Evolutionary conservation across 768 basidiomycete genomes (phyloP), one percentile per base, ranked within the genome.

Genomic region (Trametes sanguinea): DNA sequence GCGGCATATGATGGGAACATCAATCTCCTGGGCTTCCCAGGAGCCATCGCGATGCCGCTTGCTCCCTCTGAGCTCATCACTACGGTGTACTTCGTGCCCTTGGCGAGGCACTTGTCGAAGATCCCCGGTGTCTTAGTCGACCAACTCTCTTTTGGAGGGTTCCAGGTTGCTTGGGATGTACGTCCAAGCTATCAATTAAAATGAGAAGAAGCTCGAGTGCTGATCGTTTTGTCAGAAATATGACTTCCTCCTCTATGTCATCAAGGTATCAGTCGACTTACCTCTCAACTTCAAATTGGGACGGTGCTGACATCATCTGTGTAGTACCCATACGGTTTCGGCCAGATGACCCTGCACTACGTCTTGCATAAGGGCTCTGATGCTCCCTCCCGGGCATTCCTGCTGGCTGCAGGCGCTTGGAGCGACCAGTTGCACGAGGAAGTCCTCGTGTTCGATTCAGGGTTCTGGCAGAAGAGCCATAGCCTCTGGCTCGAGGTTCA

Each of bases 371-470:
- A 89, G 53, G 88, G 87, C 7, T 69, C 81, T 0, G 81, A 86
- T 54, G 81, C 83, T 9, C 77, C 76, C 2, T 72, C 78, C 9
- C 80, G 84, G 13, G 72, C 80, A 3, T 76, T 90, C 10, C 71
- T 92, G 7, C 69, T 86, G 13, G 75, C 80, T 4, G 76, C 78
- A 3, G 88, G 86, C 1, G 70, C 81, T 27, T 87, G 80, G 75
- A 60, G 74, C 4, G 73, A 86, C 48, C 77, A 80, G 35, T 73
- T 85, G 10, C 87, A 90, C 55, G 74, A 87, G 3, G 89, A 92
- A 65, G 82, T 94, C 56, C 88, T 89, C 82, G 88, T 94, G 4
- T 94, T 84, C 73, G 84, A 92, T 61, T 80, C 84, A 61, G 85
- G 87, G 0, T 82, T 69, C 37, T 94, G 92, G 92, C 55, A 64